Percentiles rank a stretch among this genome's conserved stretches.
Conservation (phyloP, 2,329 filamentous ascomycete genomes). For the Phaeophleospora eucalypticola region DNA sequence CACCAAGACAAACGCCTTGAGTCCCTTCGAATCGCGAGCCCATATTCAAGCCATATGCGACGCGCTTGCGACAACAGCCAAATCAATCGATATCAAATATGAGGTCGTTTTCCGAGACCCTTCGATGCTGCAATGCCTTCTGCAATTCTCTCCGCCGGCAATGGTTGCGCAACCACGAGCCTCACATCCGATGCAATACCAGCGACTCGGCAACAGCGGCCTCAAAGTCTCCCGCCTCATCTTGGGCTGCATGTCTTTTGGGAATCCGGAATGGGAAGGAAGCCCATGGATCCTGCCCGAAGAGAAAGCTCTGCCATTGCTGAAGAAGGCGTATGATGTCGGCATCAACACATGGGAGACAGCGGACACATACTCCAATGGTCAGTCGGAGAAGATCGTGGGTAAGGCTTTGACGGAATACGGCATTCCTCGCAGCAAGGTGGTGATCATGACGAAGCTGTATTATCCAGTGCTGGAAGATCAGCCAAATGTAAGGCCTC, state of each 20-base stretch:
- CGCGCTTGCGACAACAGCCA: too few species aligned
- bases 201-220: slow-evolving; percentile 36
- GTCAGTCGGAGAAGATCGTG: slow-evolving; percentile 29
- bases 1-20: too few species aligned
- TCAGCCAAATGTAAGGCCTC: slow-evolving; percentile 3
- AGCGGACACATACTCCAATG: slow-evolving; percentile 31
- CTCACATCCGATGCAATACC: too few species aligned
- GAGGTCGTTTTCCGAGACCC: too few species aligned
- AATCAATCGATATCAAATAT: too few species aligned
- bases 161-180: too few species aligned
- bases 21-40: too few species aligned
- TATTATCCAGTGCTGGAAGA: slow-evolving; percentile 12
- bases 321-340: slow-evolving; percentile 40
- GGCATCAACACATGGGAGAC: slow-evolving; percentile 46
- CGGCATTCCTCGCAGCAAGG: slow-evolving; percentile 28
- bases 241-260: slow-evolving; percentile 27
- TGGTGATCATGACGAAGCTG: slow-evolving; percentile 32
- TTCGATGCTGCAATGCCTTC: too few species aligned
- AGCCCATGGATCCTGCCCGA: slow-evolving; percentile 35
- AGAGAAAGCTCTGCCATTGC: slow-evolving; percentile 35
- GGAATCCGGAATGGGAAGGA: slow-evolving; percentile 21
- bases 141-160: too few species aligned
- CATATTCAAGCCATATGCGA: too few species aligned
- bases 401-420: slow-evolving; percentile 27
- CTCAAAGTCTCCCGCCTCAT: slow-evolving; percentile 38